phyloP scores from a whole-genome alignment of 768 basidiomycete species.

The Lactarius trivialis region DNA sequence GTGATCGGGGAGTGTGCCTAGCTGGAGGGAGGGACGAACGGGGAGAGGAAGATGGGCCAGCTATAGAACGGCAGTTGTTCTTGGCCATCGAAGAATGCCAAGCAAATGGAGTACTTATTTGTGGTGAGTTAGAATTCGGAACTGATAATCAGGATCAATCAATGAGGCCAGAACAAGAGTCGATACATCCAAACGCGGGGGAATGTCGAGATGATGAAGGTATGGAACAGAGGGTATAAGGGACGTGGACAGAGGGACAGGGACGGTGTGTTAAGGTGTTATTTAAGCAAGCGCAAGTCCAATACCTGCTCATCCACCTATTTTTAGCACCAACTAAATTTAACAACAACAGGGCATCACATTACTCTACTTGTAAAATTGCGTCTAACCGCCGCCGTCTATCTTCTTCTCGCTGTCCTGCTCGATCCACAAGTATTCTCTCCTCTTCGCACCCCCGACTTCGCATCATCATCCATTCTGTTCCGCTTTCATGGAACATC shows the following conservation, averaged over 20 bases:
- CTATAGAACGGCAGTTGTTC: conserved; percentile 17
- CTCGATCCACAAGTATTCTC: conserved; percentile 34
- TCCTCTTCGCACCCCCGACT: conserved; percentile 33
- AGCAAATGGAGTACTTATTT: neutral
- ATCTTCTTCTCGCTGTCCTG: conserved; percentile 47
- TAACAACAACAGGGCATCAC: neutral
- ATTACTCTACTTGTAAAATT: neutral
- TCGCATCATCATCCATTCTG: conserved; percentile 52
- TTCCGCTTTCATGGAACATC: conserved; percentile 57
- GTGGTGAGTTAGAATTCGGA: neutral
- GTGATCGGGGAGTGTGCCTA: conserved; percentile 2
- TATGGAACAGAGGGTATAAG: neutral
- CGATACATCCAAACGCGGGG: neutral
- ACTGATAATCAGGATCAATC: neutral
- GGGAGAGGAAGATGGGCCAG: neutral
- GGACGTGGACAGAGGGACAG: no score
- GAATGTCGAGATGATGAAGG: neutral
- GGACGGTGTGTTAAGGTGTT: no score
- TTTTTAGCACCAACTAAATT: neutral
- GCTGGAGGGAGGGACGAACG: neutral
- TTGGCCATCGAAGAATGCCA: conserved; percentile 27
- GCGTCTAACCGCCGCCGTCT: conserved; percentile 36
- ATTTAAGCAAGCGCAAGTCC: neutral
- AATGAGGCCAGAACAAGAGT: neutral
- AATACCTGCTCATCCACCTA: neutral